Conservation (phyloP, 176 grass and related monocot species). For the Otatea glauca region DNA sequence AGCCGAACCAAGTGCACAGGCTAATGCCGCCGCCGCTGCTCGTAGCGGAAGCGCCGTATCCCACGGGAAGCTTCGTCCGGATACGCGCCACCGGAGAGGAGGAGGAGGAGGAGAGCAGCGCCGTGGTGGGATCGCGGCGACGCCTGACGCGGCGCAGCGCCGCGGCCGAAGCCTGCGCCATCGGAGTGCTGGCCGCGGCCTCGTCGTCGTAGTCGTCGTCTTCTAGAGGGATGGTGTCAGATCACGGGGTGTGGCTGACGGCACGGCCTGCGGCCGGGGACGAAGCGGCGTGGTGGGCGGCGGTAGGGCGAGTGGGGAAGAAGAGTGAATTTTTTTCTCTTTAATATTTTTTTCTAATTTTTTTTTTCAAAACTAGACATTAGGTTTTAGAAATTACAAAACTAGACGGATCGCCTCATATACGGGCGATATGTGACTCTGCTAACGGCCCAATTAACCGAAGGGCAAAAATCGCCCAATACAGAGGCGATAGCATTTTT, state of each 20-base stretch:
- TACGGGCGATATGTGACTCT: too few species aligned
- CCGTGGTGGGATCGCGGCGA: background rate
- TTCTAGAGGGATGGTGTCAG: background rate
- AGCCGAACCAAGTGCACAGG: constrained; percentile 12
- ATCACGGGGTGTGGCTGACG: background rate
- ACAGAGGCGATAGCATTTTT: too few species aligned
- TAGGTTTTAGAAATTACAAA: too few species aligned
- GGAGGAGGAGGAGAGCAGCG: constrained; percentile 17
- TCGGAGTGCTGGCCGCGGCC: background rate
- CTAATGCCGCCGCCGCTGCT: background rate
- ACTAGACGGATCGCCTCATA: too few species aligned
- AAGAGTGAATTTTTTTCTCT: too few species aligned
- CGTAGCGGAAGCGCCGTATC: background rate
- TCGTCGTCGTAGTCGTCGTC: background rate
- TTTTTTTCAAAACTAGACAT: too few species aligned
- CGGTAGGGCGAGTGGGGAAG: background rate
- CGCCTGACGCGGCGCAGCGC: constrained; percentile 48
- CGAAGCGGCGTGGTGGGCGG: background rate
- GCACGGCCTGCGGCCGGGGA: background rate
- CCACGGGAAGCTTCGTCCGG: background rate
- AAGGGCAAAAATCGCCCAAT: too few species aligned
- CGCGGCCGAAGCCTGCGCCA: constrained; percentile 41
- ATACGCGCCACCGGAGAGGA: background rate
- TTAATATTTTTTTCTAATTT: too few species aligned
- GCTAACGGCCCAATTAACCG: too few species aligned